phyloP scores from a whole-genome alignment of 257 asterid species.

The Osmanthus fragrans region DNA sequence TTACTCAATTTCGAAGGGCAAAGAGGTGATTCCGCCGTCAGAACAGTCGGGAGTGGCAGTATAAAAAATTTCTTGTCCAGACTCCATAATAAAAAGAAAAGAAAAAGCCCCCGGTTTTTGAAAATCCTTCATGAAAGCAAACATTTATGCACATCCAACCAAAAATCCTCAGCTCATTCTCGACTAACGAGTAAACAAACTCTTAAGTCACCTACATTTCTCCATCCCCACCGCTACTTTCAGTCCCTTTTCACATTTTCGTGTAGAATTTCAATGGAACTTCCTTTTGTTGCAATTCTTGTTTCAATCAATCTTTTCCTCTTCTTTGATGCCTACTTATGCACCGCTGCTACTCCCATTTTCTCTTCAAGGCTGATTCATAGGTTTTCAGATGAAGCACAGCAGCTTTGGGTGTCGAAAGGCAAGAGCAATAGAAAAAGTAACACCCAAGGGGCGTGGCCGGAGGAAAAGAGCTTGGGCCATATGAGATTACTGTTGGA shows the following conservation, averaged over 20 bases:
- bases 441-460: slow-evolving; percentile 37
- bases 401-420: slow-evolving; percentile 37
- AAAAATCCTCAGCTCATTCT: slow-evolving; percentile 34
- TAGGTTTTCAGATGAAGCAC: slow-evolving; percentile 56
- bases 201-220: slow-evolving; percentile 25
- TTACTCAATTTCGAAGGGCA: no score
- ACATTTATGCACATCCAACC: slow-evolving; percentile 38
- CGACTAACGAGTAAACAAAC: slow-evolving; percentile 21
- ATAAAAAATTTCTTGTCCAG: neutral
- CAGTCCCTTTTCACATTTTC: neutral
- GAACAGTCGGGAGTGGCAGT: neutral
- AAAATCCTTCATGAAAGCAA: slow-evolving; percentile 22
- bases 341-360: slow-evolving; percentile 27
- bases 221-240: neutral
- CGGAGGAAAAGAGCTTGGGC: slow-evolving; percentile 47
- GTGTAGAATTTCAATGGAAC: slow-evolving; percentile 23
- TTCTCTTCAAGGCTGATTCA: slow-evolving; percentile 61
- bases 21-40: neutral
- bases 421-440: neutral
- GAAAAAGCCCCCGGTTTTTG: slow-evolving; percentile 15
- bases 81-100: neutral
- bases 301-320: slow-evolving; percentile 13
- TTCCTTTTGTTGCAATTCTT: slow-evolving; percentile 26
- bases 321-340: slow-evolving; percentile 29
- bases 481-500: slow-evolving; percentile 53